Conservation (phyloP, 768 basidiomycete species). For the Termitomyces sp. region DNA sequence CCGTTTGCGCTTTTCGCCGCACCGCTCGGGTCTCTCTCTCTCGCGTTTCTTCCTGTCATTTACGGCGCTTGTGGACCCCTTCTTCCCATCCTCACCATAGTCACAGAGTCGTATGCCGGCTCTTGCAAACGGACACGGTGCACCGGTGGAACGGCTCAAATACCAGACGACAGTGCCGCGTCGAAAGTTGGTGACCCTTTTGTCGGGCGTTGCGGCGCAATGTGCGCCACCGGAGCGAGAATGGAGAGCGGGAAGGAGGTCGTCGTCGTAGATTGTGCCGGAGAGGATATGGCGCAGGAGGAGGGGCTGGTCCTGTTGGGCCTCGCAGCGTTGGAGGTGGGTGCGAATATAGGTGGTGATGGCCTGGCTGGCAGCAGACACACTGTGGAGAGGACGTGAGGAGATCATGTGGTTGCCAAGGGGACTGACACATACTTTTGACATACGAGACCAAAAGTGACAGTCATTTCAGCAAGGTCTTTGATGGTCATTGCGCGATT, state of each 20-base stretch:
- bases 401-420: neutral
- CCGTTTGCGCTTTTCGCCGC: slow-evolving; percentile 40
- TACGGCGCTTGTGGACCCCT: slow-evolving; percentile 11
- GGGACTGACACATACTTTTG: slow-evolving; percentile 52
- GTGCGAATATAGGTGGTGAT: slow-evolving; percentile 79
- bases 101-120: slow-evolving; percentile 70
- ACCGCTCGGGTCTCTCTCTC: slow-evolving; percentile 21
- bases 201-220: slow-evolving; percentile 30
- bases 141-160: slow-evolving; percentile 66
- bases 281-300: slow-evolving; percentile 68
- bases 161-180: slow-evolving; percentile 81
- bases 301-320: slow-evolving; percentile 66
- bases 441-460: slow-evolving; percentile 59
- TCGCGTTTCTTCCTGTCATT: slow-evolving; percentile 24
- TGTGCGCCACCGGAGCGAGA: slow-evolving; percentile 67
- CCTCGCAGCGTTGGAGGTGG: slow-evolving; percentile 67
- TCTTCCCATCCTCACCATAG: slow-evolving; percentile 48
- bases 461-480: slow-evolving; percentile 70
- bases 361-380: slow-evolving; percentile 74
- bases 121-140: slow-evolving; percentile 69
- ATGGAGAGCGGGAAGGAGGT: slow-evolving; percentile 64
- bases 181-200: slow-evolving; percentile 64
- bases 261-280: slow-evolving; percentile 67
- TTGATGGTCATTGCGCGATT: slow-evolving; percentile 86
- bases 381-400: slow-evolving; percentile 30